Evolutionary conservation across 108 stramenopile species (phyloP), one percentile per base, ranked within the genome.

Genomic region (Chaetoceros muelleri): DNA sequence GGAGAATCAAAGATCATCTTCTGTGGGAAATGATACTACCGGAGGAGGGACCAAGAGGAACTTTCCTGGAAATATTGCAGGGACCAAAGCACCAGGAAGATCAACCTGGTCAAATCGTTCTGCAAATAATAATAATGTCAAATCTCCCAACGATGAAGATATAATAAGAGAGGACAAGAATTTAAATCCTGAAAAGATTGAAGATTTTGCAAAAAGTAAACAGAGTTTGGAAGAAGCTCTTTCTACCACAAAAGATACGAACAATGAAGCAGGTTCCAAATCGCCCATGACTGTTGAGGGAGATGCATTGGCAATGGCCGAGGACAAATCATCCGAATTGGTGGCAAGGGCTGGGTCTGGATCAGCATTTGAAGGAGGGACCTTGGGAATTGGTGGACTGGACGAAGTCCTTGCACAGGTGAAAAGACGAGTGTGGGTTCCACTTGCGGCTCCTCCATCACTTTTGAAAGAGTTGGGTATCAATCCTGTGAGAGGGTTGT

Each of bases 341-440:
- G 79, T 90, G 48, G 88, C 88, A 13, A 57, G 60, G 30, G 83
- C 83, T 18, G 87, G 87, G 20, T 71, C 80, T 23, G 84, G 80
- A 46, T 24, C 62, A n/a, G 69, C 75, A 13, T 91, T 91, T 67
- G 67, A 73, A 0, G 89, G 89, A 18, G 65, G 73, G 51, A 64
- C 58, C 10, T 61, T 93, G 22, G 87, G 84, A 18, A 73, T 90
- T 46, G 88, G 93, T 20, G 93, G 93, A 26, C 66, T 94, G 24
- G 86, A 90, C 59, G 82, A 86, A 55, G 85, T 90, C 0, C 64
- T 90, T 19, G 64, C 74, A 17, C 70, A 84, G 46, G 73, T 94
- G 3, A 80, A 82, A 44, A 61, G 88, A 48, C 72, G 93, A 8
- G 77, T 94, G 1, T 94, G 84, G 85, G 83, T 79, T 26, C 93